Percentiles rank a stretch among this genome's conserved stretches.
Evolutionary conservation across 2,329 filamentous ascomycete genomes (phyloP).

Genomic region (Tolypocladium pustulatum): DNA sequence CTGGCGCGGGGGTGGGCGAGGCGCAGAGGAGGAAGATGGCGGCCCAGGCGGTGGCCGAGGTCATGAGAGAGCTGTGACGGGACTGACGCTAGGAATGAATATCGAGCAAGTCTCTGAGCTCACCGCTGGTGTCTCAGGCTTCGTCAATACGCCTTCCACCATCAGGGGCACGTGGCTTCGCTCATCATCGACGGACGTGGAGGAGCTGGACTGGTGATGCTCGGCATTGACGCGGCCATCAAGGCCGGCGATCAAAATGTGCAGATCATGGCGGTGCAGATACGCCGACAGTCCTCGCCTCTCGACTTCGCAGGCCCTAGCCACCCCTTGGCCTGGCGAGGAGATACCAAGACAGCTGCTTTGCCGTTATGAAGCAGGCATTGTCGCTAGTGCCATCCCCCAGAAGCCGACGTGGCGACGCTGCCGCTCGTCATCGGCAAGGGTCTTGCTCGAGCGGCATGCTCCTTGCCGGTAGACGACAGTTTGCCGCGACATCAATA

Average conservation of each 20-base stretch:
- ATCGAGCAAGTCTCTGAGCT: neutral
- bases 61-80: constrained; percentile 47
- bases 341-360: too few species aligned
- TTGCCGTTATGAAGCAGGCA: too few species aligned
- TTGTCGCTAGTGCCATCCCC: too few species aligned
- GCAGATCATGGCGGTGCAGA: neutral
- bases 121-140: neutral
- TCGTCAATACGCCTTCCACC: neutral
- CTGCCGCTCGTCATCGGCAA: too few species aligned
- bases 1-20: constrained; percentile 47
- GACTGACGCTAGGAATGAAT: neutral
- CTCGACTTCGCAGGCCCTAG: too few species aligned
- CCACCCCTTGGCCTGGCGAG: too few species aligned
- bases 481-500: too few species aligned
- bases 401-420: too few species aligned
- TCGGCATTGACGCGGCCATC: neutral
- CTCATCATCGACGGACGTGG: neutral
- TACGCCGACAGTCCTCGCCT: neutral
- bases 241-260: neutral
- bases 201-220: neutral
- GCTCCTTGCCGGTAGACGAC: too few species aligned
- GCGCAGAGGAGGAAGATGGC: constrained; percentile 51
- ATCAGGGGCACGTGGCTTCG: neutral
- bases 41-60: constrained; percentile 49
- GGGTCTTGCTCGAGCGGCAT: too few species aligned